Evolutionary conservation across 1,284 basidiomycete species (phyloP), one percentile per base, ranked within the genome.

Genomic region (Cryptococcus amylolentus): DNA sequence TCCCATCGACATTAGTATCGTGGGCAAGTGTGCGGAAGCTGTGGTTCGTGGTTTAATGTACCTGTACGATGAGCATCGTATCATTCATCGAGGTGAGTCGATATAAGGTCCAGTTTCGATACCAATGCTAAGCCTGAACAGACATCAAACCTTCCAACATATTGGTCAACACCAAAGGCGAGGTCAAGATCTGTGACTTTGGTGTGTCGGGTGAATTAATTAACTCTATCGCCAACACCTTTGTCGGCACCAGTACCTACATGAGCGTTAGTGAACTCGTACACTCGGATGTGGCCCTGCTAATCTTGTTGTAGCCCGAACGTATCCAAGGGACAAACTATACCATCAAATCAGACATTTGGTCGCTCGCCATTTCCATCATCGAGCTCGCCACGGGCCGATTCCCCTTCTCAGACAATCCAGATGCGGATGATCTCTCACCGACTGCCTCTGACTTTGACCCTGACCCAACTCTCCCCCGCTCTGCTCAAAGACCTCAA

Each of bases 131-230:
- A 9, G n/a, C 20, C 10, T 38, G 37, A 13, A 13, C 60, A 96
- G 95, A 98, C 71, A 98, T 99, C 81, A 99, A 99, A 77, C 95
- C 95, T 2, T 96, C 92, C 45, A 98, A 98, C 72, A 96, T 99
- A 57, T 83, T 99, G 16, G 90, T 86, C 79, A 98, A 98, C 72
- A 91, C 91, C 12, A 81, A 84, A 44, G 96, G 95, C 2, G 86
- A 95, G 69, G 94, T 98, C 82, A 99, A 99, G 78, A 89, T 99
- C 48, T 97, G 94, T 70, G 96, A 99, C 77, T 98, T 99, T 77
- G 95, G 95, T 47, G 96, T 98, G 8, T 96, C 93, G 0, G 96
- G 96, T 18, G 95, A 99, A 77, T 84, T 99, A 61, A 95, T 98
- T 80, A 97, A 98, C 79, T 94, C 90, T 2, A 95, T 99, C 61